Conservation (phyloP, 1,284 basidiomycete genomes). For the Melampsora americana region DNA sequence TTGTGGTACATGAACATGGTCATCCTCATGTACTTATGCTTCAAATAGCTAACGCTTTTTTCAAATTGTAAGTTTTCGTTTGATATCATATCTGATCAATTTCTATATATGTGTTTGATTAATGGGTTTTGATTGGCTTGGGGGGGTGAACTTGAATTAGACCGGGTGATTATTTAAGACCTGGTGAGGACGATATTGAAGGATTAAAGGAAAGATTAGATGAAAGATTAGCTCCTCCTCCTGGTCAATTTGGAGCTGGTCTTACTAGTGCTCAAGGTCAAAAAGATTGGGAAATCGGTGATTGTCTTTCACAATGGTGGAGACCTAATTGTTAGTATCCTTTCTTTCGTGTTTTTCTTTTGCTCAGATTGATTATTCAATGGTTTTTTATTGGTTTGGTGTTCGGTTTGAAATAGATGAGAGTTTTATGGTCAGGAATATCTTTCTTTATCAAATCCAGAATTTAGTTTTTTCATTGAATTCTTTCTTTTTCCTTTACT, state of each 20-base stretch:
- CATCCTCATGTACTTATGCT: conserved; percentile 95
- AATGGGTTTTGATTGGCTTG: background rate
- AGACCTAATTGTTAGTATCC: conserved; percentile 60
- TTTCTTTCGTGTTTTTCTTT: too few species aligned
- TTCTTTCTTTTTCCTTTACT: conserved; percentile 3
- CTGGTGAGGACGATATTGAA: conserved; percentile 84
- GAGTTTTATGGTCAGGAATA: conserved; percentile 46
- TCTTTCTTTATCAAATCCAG: conserved; percentile 5
- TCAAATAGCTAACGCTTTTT: conserved; percentile 97
- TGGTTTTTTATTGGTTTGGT: background rate
- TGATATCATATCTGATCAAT: background rate
- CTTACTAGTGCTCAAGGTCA: conserved; percentile 47
- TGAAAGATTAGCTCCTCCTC: conserved; percentile 72
- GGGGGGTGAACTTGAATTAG: conserved; percentile 56
- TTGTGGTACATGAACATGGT: conserved; percentile 85
- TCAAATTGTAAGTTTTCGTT: conserved; percentile 65
- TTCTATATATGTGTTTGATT: conserved; percentile 2
- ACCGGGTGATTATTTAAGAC: conserved; percentile 96
- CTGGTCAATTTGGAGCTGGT: conserved; percentile 50
- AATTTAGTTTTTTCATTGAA: conserved; percentile 6
- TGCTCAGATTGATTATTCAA: background rate
- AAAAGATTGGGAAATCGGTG: conserved; percentile 85
- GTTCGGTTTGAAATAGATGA: conserved; percentile 16
- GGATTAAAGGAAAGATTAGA: conserved; percentile 84
- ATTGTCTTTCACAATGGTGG: conserved; percentile 95